These are phyloP conservation scores for Hymenoscyphus salicellus DNA, from an alignment of 2,329 filamentous ascomycete genomes.

Conservation along the genomic window DNA sequence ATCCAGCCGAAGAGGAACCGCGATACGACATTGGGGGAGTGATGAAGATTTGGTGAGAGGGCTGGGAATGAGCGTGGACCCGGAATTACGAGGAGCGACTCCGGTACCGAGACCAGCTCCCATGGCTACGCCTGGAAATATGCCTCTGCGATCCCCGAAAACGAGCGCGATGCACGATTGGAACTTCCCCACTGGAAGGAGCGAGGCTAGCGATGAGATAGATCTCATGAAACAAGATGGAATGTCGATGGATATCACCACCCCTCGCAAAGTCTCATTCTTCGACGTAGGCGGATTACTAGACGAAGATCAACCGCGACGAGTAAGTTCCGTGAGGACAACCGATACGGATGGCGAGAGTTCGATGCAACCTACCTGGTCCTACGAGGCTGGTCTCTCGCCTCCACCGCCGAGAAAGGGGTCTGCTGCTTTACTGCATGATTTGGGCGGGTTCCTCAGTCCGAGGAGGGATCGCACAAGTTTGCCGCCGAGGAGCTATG, in stretches of 20 bases:
- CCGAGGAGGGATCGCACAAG: conserved; percentile 34
- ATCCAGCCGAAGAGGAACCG: conserved; percentile 45
- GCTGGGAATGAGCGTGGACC: conserved; percentile 66
- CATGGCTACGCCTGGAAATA: conserved; percentile 31
- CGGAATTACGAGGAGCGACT: conserved; percentile 45
- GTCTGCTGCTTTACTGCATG: conserved; percentile 57
- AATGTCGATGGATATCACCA: conserved; percentile 36
- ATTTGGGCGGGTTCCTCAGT: conserved; percentile 53
- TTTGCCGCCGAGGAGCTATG: conserved; percentile 22
- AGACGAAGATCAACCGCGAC: conserved; percentile 44
- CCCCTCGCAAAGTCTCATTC: conserved; percentile 67
- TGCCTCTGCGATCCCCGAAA: conserved; percentile 25
- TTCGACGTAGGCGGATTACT: conserved; percentile 81
- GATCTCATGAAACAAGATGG: conserved; percentile 28
- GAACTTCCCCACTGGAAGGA: conserved; percentile 31
- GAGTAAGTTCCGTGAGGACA: conserved; percentile 27
- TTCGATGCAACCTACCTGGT: conserved; percentile 23
- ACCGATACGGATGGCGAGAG: conserved; percentile 33
- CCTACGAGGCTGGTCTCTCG: conserved; percentile 35
- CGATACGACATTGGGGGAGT: conserved; percentile 71
- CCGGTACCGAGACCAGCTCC: conserved; percentile 32
- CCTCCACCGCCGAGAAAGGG: conserved; percentile 50
- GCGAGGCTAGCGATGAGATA: conserved; percentile 43
- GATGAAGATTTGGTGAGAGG: conserved; percentile 86
- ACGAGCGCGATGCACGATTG: conserved; percentile 25